Evolutionary conservation across 371 early-diverging fungal species (phyloP), one percentile per base, ranked within the genome.

Genomic region (Coemansia sp.): DNA sequence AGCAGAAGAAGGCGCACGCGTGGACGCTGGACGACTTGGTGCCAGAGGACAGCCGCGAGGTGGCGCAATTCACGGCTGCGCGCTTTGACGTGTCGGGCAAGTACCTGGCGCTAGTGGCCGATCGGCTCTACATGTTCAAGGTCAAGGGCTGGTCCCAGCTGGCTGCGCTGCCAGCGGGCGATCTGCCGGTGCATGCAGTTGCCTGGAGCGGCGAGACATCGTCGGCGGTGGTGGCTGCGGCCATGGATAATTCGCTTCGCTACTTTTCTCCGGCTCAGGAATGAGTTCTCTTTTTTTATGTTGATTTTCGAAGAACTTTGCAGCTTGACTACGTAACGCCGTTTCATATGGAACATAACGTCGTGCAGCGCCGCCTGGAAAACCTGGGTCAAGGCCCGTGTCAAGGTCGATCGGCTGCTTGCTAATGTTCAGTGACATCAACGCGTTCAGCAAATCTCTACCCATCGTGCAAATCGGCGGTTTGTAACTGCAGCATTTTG

Each of bases 61-160:
- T 3, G 6, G 70, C 84, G 47, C 76, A 82, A 62, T 83, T 89
- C 55, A 80, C 83, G 37, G 75, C 84, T 10, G 86, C 91, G 37
- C 64, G 81, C 16, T 96, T 91, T 76, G 97, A 95, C 67, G 78
- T 82, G 38, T 88, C 87, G 56, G 95, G 91, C 10, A 88, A 90
- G 59, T 95, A 90, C 62, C 77, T 95, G 58, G 94, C 88, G 46
- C 84, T 91, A 31, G 90, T 85, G 72, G 87, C 88, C 2, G 51
- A 43, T 33, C 84, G 85, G 46, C 24, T 68, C n/a, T 53, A 77
- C 33, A 81, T 91, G 38, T 80, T 84, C 66, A 90, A 90, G 75
- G 84, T 88, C 39, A 94, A 95, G 82, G 83, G 87, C 49, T 93
- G 94, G 81, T 82, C 84, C 29, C 78, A 82, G 57, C 67, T 94